phyloP scores from a whole-genome alignment of 2,329 filamentous ascomycete species.

The Beauveria rudraprayagi region DNA sequence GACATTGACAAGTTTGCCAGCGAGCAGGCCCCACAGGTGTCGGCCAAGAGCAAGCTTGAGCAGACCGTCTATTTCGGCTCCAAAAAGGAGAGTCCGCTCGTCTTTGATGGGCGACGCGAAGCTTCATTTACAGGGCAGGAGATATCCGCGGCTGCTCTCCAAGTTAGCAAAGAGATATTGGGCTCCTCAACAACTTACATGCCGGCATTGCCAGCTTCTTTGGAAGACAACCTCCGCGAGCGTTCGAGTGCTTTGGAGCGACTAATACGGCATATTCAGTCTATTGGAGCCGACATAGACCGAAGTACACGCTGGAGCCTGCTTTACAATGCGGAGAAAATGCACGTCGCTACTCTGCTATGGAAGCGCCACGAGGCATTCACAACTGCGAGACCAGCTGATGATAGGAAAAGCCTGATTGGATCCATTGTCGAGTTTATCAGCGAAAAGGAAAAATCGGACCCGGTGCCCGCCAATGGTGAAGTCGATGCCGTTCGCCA shows the following conservation, averaged over 20 bases:
- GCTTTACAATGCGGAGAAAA: conserved; percentile 84
- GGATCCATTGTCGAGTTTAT: conserved; percentile 69
- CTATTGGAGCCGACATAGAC: conserved; percentile 58
- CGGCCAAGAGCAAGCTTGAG: conserved; percentile 81
- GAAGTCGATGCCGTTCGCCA: conserved; percentile 74
- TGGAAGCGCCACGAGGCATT: conserved; percentile 76
- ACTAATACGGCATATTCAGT: conserved; percentile 63
- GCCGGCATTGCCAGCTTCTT: conserved; percentile 60
- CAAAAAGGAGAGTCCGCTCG: conserved; percentile 76
- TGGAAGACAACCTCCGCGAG: conserved; percentile 72
- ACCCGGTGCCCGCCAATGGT: conserved; percentile 53
- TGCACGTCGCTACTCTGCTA: conserved; percentile 66
- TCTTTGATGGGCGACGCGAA: conserved; percentile 63
- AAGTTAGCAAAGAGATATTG: conserved; percentile 74
- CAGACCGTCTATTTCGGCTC: conserved; percentile 91
- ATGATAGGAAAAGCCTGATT: conserved; percentile 61
- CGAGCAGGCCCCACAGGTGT: conserved; percentile 54
- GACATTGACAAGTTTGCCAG: conserved; percentile 54
- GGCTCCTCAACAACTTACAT: conserved; percentile 69
- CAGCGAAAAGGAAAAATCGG: conserved; percentile 66
- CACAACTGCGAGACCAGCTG: conserved; percentile 48
- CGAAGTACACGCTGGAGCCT: conserved; percentile 67
- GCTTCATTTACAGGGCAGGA: conserved; percentile 61
- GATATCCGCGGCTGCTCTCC: conserved; percentile 66
- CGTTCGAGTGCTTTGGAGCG: conserved; percentile 67